Evolutionary conservation across 2,329 filamentous ascomycete species (phyloP), one percentile per base, ranked within the genome.

Genomic region (Colletotrichum nymphaeae): DNA sequence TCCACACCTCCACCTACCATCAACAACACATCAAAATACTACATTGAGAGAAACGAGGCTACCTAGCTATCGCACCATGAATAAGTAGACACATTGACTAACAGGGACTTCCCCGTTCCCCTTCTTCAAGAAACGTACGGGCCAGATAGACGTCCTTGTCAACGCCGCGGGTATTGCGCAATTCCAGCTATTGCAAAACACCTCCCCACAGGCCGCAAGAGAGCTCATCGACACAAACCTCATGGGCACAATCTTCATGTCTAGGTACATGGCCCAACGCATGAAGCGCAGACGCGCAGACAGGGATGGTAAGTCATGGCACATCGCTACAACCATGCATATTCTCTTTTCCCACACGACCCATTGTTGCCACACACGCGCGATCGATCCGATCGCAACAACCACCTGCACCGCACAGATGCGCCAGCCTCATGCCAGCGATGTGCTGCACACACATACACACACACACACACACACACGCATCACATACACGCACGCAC

Each of bases 161-260:
- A 97, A 97, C 79, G 93, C 93, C 30, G 95, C 95, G 0, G 95
- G 95, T 11, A 86, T 95, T 26, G 87, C 92, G 0, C 91, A 95
- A 76, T 88, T 87, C 14, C 89, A 87, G 0, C 84, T 94, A 1
- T 86, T 97, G n/a, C 83, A 90, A 57, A 84, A 86, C 11, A 90
- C 89, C 1, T 78, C 82, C 0, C 79, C 87, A 0, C 80, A 83
- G 0, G 84, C 88, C 3, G 85, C 95, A 26, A 84, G 89, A 1
- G 76, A 84, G 1, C 85, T 95, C 7, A 78, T 97, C 5, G 84
- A 89, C 63, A 93, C 90, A 52, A 98, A 98, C 80, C 87, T 97
- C 1, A 84, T 87, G 65, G 88, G 90, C 1, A 90, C 93, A 67
- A 91, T 93, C 76, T 83, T 88, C 64, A 90, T 89, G 3, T 93